Base-by-base conservation (phyloP, 2,329 filamentous ascomycete genomes). In the Cordyceps javanica region DNA sequence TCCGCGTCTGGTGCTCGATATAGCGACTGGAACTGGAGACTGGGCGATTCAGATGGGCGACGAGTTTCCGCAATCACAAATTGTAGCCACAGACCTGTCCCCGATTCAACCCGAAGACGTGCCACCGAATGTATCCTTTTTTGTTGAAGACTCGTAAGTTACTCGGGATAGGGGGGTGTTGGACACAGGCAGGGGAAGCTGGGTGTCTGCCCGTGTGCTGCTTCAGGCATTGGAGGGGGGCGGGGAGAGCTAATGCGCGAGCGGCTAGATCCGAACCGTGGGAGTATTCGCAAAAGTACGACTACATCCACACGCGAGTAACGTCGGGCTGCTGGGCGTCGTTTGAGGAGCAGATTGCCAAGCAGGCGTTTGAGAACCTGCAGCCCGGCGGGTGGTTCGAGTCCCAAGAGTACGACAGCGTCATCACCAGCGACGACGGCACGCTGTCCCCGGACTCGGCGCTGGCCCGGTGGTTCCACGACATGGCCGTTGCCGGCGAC, bases 61-160 rank as follows among this genome's bases (percentile, higher is more conserved):
- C 62, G 65, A 74, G 50, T 88, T 85, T 60, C 85, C 85, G 13
- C 66, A 77, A 4, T 73, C 85, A 11, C 70, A 78, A 60, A 76
- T 89, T 30, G 77, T 80, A 50, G 86, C 84, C 32, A 87, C 82
- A 9, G 86, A 89, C 64, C 75, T 89, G 6, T 88, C 85, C 1
- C 85, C 86, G 2, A 84, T 88, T 26, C 86, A 89, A 65, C 85
- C 86, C 2, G 73, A 73, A 5, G 75, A 81, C 49, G 85, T 90
- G 1, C 88, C 89, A 0, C 80, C 82, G 19, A 92, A 92, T 61
- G 86, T 91, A 14, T 82, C 84, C 61, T 92, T 92, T 62, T 83
- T 84, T 60, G 80, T 92, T 46, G 87, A 91, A 66, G 88, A 91
- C 64, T 72, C 72, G 69, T 72, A 66, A 63, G 71, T 68, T 3